Conservation (phyloP, 2,329 filamentous ascomycete genomes). For the Alternaria conjuncta region DNA sequence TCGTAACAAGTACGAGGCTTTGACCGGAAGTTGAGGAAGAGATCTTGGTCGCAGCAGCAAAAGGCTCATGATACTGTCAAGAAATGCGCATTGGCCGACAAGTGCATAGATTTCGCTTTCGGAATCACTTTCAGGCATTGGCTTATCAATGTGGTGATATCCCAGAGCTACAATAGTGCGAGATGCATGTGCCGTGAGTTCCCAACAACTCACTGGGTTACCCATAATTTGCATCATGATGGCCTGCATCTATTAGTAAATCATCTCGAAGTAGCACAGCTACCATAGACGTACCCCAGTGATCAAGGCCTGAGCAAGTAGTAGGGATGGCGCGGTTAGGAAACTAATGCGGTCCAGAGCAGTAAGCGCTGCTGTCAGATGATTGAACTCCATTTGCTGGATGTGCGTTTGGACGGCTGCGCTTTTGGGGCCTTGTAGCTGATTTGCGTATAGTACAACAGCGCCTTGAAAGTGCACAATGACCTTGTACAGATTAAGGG, state of each 20-base stretch:
- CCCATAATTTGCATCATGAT: constrained; percentile 44
- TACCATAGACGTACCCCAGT: constrained; percentile 31
- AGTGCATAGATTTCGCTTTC: constrained; percentile 36
- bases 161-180: constrained; percentile 41
- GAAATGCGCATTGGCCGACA: constrained; percentile 40
- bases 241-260: constrained; percentile 20
- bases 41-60: constrained; percentile 39
- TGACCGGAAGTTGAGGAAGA: constrained; percentile 34
- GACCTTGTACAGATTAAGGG: constrained; percentile 38
- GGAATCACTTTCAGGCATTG: constrained; percentile 23
- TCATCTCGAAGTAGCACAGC: not conserved
- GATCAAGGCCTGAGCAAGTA: constrained; percentile 39
- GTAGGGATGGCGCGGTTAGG: constrained; percentile 33
- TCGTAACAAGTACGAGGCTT: constrained; percentile 31
- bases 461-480: constrained; percentile 42
- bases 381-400: constrained; percentile 34
- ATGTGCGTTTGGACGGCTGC: constrained; percentile 32
- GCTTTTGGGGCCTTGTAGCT: constrained; percentile 31
- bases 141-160: constrained; percentile 31
- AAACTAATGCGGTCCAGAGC: constrained; percentile 39
- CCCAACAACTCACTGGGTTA: constrained; percentile 42
- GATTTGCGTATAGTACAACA: constrained; percentile 31
- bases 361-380: constrained; percentile 38
- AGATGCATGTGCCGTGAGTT: constrained; percentile 40
- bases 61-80: constrained; percentile 41